Percentiles rank a stretch among this genome's conserved stretches.
Conservation (phyloP, 1,284 basidiomycete species). For the Ustilago esculenta region DNA sequence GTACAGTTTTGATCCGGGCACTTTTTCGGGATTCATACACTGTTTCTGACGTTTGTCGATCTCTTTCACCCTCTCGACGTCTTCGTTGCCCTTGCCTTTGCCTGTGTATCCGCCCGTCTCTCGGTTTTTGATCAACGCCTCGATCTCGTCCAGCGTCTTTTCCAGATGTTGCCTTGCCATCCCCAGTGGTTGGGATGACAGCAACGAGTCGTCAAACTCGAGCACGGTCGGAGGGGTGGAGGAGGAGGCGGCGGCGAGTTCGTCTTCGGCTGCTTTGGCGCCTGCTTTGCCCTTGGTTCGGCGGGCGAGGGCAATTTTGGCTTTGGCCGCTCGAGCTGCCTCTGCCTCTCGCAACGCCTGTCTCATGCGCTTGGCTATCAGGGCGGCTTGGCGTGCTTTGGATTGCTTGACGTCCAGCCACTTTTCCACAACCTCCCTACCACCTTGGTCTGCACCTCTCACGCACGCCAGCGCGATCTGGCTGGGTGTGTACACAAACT, state of each 20-base stretch:
- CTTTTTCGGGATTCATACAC: conserved; percentile 38
- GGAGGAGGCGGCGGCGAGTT: conserved; percentile 4
- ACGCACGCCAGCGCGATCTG: conserved; percentile 92
- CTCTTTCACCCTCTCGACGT: conserved; percentile 50
- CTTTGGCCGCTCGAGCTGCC: conserved; percentile 9
- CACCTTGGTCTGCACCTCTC: background rate
- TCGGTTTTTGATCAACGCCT: conserved; percentile 13
- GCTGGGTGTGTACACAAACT: conserved; percentile 88
- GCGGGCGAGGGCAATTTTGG: conserved; percentile 19
- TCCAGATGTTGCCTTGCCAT: conserved; percentile 75
- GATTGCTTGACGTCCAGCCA: conserved; percentile 70
- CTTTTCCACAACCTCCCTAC: conserved; percentile 71
- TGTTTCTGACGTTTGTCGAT: conserved; percentile 47
- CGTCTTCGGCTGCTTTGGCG: conserved; percentile 34
- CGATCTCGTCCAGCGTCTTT: conserved; percentile 71
- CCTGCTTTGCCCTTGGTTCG: conserved; percentile 32
- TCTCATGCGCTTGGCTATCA: conserved; percentile 11
- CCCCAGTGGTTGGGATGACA: conserved; percentile 28
- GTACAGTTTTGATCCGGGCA: conserved; percentile 11
- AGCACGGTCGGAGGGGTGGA: background rate
- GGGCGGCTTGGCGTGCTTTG: background rate
- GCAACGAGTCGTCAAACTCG: conserved; percentile 34
- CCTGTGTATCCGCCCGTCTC: conserved; percentile 33
- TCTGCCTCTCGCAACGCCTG: conserved; percentile 20
- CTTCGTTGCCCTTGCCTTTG: conserved; percentile 21